A percentile compares a stretch with the other conserved stretches of the same genome.
These are phyloP conservation scores for Strobilomyces dryophilus DNA, from an alignment of 768 basidiomycete genomes.

Conservation along the genomic window DNA sequence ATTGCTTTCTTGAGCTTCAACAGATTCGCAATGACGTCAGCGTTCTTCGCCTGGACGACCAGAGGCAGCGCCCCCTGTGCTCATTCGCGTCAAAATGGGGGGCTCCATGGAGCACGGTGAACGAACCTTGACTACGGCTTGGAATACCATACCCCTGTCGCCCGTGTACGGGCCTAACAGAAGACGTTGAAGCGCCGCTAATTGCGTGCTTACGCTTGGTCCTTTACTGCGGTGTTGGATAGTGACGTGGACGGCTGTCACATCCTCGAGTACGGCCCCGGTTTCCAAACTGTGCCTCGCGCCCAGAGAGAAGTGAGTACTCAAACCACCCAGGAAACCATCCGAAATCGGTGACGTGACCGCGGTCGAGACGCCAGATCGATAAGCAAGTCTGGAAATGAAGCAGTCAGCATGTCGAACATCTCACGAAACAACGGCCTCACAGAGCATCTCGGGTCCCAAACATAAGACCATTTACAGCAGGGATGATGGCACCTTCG, in stretches of 20 bases:
- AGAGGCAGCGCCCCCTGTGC: constrained; percentile 55
- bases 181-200: constrained; percentile 49
- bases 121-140: constrained; percentile 36
- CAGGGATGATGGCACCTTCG: constrained; percentile 45
- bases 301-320: constrained; percentile 56
- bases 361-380: constrained; percentile 66
- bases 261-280: constrained; percentile 63
- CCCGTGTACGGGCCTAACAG: constrained; percentile 33
- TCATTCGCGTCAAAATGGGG: constrained; percentile 5
- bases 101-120: neutral
- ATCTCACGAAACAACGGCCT: constrained; percentile 11
- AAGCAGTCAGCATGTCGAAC: constrained; percentile 3
- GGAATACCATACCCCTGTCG: constrained; percentile 30
- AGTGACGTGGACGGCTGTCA: constrained; percentile 61
- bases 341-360: constrained; percentile 53
- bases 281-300: constrained; percentile 53
- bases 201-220: constrained; percentile 59
- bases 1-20: constrained; percentile 55
- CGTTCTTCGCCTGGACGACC: constrained; percentile 63
- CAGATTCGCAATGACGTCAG: constrained; percentile 72
- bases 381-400: constrained; percentile 59
- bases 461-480: constrained; percentile 61
- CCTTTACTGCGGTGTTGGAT: constrained; percentile 27
- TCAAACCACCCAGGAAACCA: constrained; percentile 61
- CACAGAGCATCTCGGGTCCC: constrained; percentile 49